Evolutionary conservation across 169 alveolate genomes (phyloP), one percentile per base, ranked within the genome.

Genomic region (Cyclospora cayetanensis): DNA sequence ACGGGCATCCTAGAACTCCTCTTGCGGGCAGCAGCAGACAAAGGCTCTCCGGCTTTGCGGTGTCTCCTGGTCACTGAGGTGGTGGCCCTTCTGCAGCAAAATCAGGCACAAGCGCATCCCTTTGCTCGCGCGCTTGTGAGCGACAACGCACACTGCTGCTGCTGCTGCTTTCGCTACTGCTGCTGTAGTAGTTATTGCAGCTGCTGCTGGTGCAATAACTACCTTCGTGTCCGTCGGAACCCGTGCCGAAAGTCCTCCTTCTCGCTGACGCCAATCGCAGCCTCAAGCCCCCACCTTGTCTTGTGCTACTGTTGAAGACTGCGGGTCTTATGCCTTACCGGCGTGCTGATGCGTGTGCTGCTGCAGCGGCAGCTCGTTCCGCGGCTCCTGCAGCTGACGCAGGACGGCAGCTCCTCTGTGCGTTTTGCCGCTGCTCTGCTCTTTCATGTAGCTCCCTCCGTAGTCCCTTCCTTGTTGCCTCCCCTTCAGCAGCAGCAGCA

Each of bases 371-470:
- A 65, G 77, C 42, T 65, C 43, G 77, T 65, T 37, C 35, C 0
- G 55, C 7, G 55, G 55, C 55, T 46, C 22, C 55, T 46, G 55
- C 55, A 46, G 55, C 55, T 65, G 34, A 20, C 77, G 12, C 77
- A 65, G 41, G 77, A 65, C 77, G 31, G 42, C 77, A 65, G 77
- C 77, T 29, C 46, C 77, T n/a, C 11, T 20, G 77, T 65, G 22
- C 77, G 77, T 22, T 65, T 65, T 65, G 77, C 77, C 31, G 77
- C 77, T 65, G 77, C 77, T 25, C 77, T 65, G 77, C 77, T 65
- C 46, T 42, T 65, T 0, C 46, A 65, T 4, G 77, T 42, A n/a
- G 77, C 77, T 7, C 77, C 77, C 18, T 65, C 77, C 31, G 77
- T 20, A 27, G 77, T 25, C 25, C 77, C 77, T 20, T 25, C 77